A percentile compares a stretch with the other conserved stretches of the same genome.
Conservation (phyloP, 345 rosid species). For the Pseudoturritis turrita region DNA sequence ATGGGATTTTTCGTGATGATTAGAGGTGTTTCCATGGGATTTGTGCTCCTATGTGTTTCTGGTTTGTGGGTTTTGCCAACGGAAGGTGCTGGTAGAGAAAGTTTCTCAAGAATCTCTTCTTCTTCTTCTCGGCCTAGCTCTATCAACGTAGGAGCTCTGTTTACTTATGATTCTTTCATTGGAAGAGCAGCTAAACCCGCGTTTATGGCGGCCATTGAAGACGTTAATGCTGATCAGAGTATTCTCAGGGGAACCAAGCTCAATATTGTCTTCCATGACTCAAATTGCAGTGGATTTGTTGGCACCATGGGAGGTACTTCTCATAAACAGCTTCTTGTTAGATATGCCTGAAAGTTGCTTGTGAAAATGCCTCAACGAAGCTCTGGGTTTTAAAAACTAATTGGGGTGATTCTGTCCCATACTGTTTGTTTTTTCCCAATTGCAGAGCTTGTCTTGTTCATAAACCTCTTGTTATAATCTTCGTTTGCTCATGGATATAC, state of each 20-base stretch:
- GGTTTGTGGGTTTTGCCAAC: constrained; percentile 33
- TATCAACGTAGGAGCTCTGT: constrained; percentile 66
- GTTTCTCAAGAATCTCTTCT: constrained; percentile 34
- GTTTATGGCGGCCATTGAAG: constrained; percentile 58
- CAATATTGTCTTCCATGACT: constrained; percentile 43
- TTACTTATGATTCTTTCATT: constrained; percentile 66
- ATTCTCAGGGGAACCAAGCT: constrained; percentile 51
- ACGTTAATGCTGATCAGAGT: constrained; percentile 58
- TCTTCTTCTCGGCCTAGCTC: constrained; percentile 40
- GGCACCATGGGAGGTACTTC: constrained; percentile 80
- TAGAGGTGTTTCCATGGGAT: neutral
- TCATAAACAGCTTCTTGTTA: neutral
- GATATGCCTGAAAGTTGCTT: constrained; percentile 5
- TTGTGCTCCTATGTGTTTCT: constrained; percentile 35
- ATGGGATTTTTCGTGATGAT: constrained; percentile 36
- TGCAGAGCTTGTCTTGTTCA: neutral
- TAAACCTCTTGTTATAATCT: neutral
- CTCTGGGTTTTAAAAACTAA: too few relatives aligned
- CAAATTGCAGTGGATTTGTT: constrained; percentile 83
- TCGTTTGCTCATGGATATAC: neutral
- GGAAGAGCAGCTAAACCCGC: constrained; percentile 71
- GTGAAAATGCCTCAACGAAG: neutral
- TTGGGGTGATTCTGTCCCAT: neutral
- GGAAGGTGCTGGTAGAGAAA: constrained; percentile 36
- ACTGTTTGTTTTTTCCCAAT: neutral